Evolutionary conservation across 2,329 filamentous ascomycete species (phyloP), one percentile per base, ranked within the genome.

Genomic region (Sclerotinia subarctica): DNA sequence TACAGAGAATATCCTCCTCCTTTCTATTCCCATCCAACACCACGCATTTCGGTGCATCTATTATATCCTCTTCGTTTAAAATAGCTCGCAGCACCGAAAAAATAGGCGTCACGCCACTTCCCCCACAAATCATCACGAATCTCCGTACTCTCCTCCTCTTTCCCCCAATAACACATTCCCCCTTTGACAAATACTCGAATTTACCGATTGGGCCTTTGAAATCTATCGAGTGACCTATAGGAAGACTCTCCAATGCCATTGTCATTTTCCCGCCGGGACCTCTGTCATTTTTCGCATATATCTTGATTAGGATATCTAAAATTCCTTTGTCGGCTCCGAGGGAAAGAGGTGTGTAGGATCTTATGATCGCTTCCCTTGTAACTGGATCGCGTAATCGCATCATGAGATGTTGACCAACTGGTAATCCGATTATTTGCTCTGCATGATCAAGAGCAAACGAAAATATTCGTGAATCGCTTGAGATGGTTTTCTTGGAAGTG

Each of bases 51-150:
- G 91, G 95, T 11, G 78, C 72, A 74, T 94, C 91, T 0, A 81
- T 77, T 1, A 77, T 73, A 70, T 94, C 87, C 57, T 8, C n/a
- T 15, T 56, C 62, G 3, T 84, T 82, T 77, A 93, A 84, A 0
- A 96, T 86, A 0, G 91, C 90, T 8, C 91, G 83, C 64, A 96
- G 81, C 3, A 96, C 91, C 75, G 95, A 91, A 77, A 89, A 95
- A 71, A 97, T 91, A 0, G 94, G 94, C n/a, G 94, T 97, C 75
- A 97, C 90, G 0, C 94, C 94, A n/a, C 87, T 92, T 7, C 94
- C 94, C 19, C 86, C 94, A 73, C 92, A 95, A 44, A 97, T 88
- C 93, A 97, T 96, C 76, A 91, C 82, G 78, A 97, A 92, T 17
- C 84, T 85, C 64, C 84, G 85, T 1, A 96, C 85, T 0, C 73